These are phyloP conservation scores for Usnea hakonensis DNA, from an alignment of 495 filamentous ascomycete genomes.

Conservation along the genomic window DNA sequence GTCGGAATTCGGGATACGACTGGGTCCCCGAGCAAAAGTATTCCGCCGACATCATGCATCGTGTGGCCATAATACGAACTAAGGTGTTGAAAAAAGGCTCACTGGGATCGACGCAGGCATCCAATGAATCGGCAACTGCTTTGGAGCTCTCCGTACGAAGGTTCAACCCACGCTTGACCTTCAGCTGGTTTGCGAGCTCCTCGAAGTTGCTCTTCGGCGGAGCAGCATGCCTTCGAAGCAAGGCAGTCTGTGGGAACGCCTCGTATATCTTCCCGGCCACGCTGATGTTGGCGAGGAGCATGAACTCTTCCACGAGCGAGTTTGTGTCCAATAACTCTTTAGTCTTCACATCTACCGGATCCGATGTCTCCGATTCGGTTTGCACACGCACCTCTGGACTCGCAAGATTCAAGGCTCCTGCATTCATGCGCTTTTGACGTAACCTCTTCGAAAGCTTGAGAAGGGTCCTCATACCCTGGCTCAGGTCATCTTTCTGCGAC, in stretches of 20 bases:
- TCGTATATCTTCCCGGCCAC: conserved; percentile 82
- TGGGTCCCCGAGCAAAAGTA: conserved; percentile 95
- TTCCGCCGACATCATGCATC: conserved; percentile 98
- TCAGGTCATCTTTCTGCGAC: conserved; percentile 79
- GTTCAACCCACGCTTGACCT: conserved; percentile 70
- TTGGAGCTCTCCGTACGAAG: conserved; percentile 78
- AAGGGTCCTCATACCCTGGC: conserved; percentile 79
- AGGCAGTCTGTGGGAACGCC: conserved; percentile 88
- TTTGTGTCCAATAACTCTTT: conserved; percentile 93
- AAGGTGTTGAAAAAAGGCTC: conserved; percentile 99
- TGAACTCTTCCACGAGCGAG: conserved; percentile 97
- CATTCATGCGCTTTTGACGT: conserved; percentile 91
- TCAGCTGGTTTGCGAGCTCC: conserved; percentile 79
- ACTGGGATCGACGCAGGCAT: conserved; percentile 67
- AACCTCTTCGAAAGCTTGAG: conserved; percentile 87
- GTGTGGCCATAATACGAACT: conserved; percentile 89
- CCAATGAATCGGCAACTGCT: conserved; percentile 83
- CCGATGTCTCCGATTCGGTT: conserved; percentile 87
- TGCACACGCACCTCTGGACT: conserved; percentile 93
- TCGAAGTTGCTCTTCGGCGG: conserved; percentile 95
- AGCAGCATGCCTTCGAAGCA: conserved; percentile 83
- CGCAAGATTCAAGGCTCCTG: conserved; percentile 87
- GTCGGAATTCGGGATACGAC: conserved; percentile 85
- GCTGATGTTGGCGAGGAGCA: conserved; percentile 94
- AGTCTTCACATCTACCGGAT: conserved; percentile 92